Conservation (phyloP, 1,284 basidiomycete genomes). For the Irpex lacteus region DNA sequence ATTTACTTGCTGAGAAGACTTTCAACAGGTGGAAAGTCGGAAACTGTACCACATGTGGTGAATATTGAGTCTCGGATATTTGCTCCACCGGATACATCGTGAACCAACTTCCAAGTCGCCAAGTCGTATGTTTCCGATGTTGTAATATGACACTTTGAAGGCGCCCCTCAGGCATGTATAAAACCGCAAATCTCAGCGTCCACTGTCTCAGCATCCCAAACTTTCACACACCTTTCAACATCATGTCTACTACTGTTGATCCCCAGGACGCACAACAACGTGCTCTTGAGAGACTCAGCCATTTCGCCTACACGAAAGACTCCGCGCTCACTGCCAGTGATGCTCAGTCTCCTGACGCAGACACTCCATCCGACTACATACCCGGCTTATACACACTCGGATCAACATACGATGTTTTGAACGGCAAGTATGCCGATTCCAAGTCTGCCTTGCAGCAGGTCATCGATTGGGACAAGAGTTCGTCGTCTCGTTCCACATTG, state of each 20-base stretch:
- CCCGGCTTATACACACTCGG: conserved; percentile 1
- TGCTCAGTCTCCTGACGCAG: neutral
- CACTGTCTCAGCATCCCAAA: neutral
- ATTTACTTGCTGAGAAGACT: no score
- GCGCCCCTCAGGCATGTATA: no score
- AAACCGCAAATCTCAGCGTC: neutral
- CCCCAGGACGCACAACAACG: neutral
- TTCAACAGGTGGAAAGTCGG: no score
- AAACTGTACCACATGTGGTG: no score
- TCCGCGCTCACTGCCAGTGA: neutral
- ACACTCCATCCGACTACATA: conserved; percentile 2
- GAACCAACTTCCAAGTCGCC: no score
- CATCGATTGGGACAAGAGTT: conserved; percentile 4
- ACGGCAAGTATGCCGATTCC: neutral
- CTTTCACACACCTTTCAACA: neutral
- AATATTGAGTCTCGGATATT: no score
- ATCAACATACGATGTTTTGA: neutral
- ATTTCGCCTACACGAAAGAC: neutral
- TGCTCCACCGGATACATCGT: no score
- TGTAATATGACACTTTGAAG: no score
- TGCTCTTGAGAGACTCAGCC: neutral
- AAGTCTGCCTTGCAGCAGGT: conserved; percentile 4
- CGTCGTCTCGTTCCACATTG: neutral
- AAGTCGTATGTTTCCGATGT: no score
- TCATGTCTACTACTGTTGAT: neutral